phyloP scores from a whole-genome alignment of 768 basidiomycete genomes.

The Myochromella boudieri region DNA sequence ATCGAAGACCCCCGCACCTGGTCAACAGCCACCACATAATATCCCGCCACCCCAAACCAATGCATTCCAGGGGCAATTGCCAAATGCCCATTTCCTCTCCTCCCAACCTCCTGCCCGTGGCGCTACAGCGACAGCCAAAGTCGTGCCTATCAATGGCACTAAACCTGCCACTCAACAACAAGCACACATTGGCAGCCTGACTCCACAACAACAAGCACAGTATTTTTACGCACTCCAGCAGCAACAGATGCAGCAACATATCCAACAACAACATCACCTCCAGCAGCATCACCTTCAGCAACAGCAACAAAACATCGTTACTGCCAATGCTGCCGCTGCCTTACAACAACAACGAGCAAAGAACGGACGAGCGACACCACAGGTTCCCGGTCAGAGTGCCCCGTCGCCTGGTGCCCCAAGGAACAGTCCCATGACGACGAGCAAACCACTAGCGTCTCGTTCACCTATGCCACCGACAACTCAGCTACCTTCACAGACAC shows the following conservation, averaged over 20 bases:
- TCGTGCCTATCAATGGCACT: neutral
- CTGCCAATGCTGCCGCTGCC: conserved; percentile 6
- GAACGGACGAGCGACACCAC: conserved; percentile 30
- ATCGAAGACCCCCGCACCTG: conserved; percentile 15
- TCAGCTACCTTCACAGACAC: conserved; percentile 23
- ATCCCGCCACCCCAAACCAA: conserved; percentile 16
- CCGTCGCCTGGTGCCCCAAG: conserved; percentile 23
- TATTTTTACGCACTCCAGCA: conserved; percentile 3
- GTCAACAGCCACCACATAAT: conserved; percentile 16
- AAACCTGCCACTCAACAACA: neutral
- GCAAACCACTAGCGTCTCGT: conserved; percentile 28
- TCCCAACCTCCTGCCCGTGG: conserved; percentile 8
- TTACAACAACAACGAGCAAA: conserved; percentile 15
- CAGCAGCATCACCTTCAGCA: too few species aligned
- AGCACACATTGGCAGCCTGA: conserved; percentile 3
- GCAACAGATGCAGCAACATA: conserved; percentile 6
- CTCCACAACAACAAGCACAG: neutral
- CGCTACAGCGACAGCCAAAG: conserved; percentile 1
- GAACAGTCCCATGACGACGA: conserved; percentile 35
- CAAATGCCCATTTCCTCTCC: conserved; percentile 6
- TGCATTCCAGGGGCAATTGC: conserved; percentile 13
- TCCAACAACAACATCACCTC: neutral
- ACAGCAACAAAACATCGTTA: too few species aligned
- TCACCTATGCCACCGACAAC: conserved; percentile 30
- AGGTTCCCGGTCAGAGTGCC: conserved; percentile 14